Evolutionary conservation across 352 stramenopile genomes (phyloP).

Genomic region (Phytopythium litorale): DNA sequence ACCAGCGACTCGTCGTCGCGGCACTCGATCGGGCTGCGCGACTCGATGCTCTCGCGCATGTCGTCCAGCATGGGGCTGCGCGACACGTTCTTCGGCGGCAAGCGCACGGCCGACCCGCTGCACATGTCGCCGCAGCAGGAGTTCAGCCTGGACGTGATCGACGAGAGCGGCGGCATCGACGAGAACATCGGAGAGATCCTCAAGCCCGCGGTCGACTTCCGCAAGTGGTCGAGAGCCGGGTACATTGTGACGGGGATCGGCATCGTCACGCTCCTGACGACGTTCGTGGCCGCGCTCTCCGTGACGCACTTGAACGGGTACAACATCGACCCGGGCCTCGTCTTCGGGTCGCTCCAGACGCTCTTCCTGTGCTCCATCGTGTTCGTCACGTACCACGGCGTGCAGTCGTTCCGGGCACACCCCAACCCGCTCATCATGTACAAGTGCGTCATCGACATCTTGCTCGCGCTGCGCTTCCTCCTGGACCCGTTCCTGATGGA

Average conservation of each 20-base stretch:
- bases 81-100: slow-evolving; percentile 62
- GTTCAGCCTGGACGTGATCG: slow-evolving; percentile 73
- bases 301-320: slow-evolving; percentile 82
- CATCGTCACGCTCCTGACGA: slow-evolving; percentile 37
- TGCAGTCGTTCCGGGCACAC: slow-evolving; percentile 72
- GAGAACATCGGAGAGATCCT: slow-evolving; percentile 60
- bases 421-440: slow-evolving; percentile 85
- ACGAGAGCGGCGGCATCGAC: slow-evolving; percentile 62
- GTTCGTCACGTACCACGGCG: slow-evolving; percentile 74
- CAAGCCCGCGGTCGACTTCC: slow-evolving; percentile 31
- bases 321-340: slow-evolving; percentile 57
- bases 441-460: slow-evolving; percentile 75
- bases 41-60: slow-evolving; percentile 36
- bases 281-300: slow-evolving; percentile 30
- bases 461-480: slow-evolving; percentile 66
- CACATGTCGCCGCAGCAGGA: slow-evolving; percentile 63
- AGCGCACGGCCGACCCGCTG: slow-evolving; percentile 36
- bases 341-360: slow-evolving; percentile 74
- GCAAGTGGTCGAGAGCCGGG: slow-evolving; percentile 46
- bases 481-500: slow-evolving; percentile 60
- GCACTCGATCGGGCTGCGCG: slow-evolving; percentile 27
- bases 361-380: slow-evolving; percentile 67
- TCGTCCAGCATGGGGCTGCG: slow-evolving; percentile 40
- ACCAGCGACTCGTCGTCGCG: slow-evolving; percentile 35
- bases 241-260: slow-evolving; percentile 42